Evolutionary conservation across 306 rosid genomes (phyloP).

Genomic region (Vicia villosa): DNA sequence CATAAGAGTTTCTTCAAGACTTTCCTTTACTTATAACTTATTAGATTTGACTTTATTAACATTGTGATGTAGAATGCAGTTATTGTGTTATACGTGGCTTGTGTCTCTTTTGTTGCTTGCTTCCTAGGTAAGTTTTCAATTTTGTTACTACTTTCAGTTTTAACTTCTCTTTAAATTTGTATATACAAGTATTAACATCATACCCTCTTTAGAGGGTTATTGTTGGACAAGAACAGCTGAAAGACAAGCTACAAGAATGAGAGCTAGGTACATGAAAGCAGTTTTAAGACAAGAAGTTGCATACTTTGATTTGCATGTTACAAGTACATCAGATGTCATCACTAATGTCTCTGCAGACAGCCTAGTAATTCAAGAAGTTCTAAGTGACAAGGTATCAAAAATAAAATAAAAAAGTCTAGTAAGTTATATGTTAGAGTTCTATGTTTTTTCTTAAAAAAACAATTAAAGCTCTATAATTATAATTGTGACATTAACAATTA

Average conservation of each 20-base stretch:
- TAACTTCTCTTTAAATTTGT: too few relatives aligned
- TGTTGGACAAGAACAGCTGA: slow-evolving; percentile 98
- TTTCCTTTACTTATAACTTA: too few relatives aligned
- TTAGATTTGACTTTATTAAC: slow-evolving; percentile 31
- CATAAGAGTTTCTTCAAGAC: not conserved
- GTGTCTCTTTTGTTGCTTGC: slow-evolving; percentile 63
- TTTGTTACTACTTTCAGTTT: not conserved
- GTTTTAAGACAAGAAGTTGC: slow-evolving; percentile 89
- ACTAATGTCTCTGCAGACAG: slow-evolving; percentile 80
- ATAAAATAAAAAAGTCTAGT: not conserved
- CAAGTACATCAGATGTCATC: slow-evolving; percentile 89
- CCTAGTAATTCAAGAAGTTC: slow-evolving; percentile 76
- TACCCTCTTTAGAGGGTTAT: slow-evolving; percentile 64
- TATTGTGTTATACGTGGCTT: slow-evolving; percentile 65
- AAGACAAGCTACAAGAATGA: slow-evolving; percentile 88
- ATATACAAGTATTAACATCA: not conserved
- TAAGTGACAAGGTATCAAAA: slow-evolving; percentile 75
- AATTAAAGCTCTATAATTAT: too few relatives aligned
- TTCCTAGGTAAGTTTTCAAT: slow-evolving; percentile 69
- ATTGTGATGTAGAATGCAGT: slow-evolving; percentile 71
- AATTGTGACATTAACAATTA: not conserved
- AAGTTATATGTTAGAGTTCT: too few relatives aligned
- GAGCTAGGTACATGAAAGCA: slow-evolving; percentile 80
- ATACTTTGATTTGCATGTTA: slow-evolving; percentile 85
- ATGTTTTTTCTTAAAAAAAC: too few relatives aligned